Percentiles rank a stretch among this genome's conserved stretches.
Evolutionary conservation across 768 basidiomycete genomes (phyloP).

Genomic region (Leccinum longicurvipes): DNA sequence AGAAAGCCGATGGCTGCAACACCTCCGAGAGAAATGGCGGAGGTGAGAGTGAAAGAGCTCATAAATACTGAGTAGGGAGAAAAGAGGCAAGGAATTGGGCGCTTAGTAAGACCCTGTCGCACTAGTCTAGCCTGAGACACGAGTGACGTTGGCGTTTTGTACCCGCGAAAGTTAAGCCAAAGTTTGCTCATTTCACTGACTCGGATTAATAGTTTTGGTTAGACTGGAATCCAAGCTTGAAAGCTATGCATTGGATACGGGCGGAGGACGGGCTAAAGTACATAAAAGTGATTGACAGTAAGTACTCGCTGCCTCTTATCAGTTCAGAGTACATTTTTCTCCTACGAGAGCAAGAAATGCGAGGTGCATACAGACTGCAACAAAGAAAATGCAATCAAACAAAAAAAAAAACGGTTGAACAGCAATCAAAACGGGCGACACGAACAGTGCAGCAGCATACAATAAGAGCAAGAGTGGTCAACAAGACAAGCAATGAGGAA

Average conservation of each 20-base stretch:
- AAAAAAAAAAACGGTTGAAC: not conserved
- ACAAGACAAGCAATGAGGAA: slow-evolving; percentile 1
- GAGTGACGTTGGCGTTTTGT: no score
- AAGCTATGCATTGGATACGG: not conserved
- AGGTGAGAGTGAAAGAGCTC: slow-evolving; percentile 52
- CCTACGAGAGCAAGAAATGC: slow-evolving; percentile 2
- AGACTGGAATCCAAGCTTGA: no score
- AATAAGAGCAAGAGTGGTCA: not conserved
- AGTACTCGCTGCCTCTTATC: not conserved
- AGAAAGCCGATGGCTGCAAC: slow-evolving; percentile 49
- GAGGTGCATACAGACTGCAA: slow-evolving; percentile 14
- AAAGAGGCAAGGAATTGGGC: not conserved
- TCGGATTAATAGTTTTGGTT: no score
- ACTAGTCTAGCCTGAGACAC: no score
- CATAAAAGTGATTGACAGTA: not conserved
- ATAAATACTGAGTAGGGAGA: slow-evolving; percentile 13
- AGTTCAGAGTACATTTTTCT: slow-evolving; percentile 1
- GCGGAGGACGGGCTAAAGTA: not conserved
- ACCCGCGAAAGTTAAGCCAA: not conserved
- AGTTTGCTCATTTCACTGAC: no score
- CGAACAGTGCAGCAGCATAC: slow-evolving; percentile 1
- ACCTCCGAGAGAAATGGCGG: slow-evolving; percentile 59
- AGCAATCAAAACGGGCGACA: slow-evolving; percentile 5
- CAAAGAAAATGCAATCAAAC: slow-evolving; percentile 15
- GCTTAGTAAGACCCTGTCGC: no score